Conservation (phyloP, 192 early-diverging fungal genomes). For the Backusella sp. region DNA sequence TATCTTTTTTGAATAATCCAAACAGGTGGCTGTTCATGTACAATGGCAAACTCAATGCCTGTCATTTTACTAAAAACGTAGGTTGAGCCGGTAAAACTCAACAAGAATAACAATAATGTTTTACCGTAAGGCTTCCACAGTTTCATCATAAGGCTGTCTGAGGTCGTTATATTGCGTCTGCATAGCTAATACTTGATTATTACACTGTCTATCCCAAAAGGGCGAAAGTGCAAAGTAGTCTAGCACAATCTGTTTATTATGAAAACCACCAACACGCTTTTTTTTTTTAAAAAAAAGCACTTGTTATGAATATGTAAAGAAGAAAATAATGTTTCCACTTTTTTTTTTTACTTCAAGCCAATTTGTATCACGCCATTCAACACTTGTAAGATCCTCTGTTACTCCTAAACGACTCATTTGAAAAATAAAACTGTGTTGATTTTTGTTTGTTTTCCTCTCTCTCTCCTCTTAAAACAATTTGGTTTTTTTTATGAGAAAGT, state of each 20-base stretch:
- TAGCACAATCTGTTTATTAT: constrained; percentile 68
- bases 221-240: constrained; percentile 82
- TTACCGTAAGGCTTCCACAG: constrained; percentile 38
- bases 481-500: not conserved
- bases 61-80: constrained; percentile 57
- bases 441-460: not conserved
- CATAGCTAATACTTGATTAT: constrained; percentile 77
- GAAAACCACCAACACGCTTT: constrained; percentile 63
- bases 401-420: constrained; percentile 26
- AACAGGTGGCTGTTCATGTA: constrained; percentile 63
- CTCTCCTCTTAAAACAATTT: not conserved
- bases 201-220: constrained; percentile 80
- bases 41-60: constrained; percentile 75
- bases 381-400: constrained; percentile 51
- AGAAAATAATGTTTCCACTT: not conserved
- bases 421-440: not conserved
- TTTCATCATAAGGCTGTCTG: constrained; percentile 45
- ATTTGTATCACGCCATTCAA: constrained; percentile 64
- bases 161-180: constrained; percentile 81
- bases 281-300: not conserved
- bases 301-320: not conserved
- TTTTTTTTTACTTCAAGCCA: constrained; percentile 44
- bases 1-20: constrained; percentile 74
- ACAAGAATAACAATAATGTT: not conserved
- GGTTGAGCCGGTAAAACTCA: not conserved